phyloP scores from a whole-genome alignment of 768 basidiomycete genomes.

The Hirschioporus abietinus region DNA sequence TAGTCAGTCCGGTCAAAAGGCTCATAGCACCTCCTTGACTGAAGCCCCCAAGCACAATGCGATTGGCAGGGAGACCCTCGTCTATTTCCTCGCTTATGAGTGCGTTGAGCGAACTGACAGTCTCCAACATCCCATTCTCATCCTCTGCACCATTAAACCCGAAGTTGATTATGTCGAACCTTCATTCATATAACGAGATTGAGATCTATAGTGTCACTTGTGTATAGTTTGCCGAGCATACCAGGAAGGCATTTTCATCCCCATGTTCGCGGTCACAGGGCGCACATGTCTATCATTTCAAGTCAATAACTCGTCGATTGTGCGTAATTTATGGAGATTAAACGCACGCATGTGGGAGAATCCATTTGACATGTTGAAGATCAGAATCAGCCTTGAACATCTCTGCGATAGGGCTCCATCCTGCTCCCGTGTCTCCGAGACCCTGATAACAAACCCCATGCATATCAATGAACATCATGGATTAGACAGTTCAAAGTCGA shows the following conservation, averaged over 20 bases:
- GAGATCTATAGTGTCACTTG: neutral
- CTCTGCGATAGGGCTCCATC: constrained; percentile 74
- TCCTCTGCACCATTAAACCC: constrained; percentile 62
- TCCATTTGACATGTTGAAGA: constrained; percentile 80
- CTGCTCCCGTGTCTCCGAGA: constrained; percentile 67
- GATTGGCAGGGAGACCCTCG: constrained; percentile 56
- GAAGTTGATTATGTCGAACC: constrained; percentile 77
- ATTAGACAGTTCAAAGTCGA: constrained; percentile 5
- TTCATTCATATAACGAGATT: constrained; percentile 21
- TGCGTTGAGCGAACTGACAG: constrained; percentile 54
- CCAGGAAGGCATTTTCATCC: constrained; percentile 76
- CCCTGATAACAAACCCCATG: constrained; percentile 40
- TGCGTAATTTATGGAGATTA: constrained; percentile 10
- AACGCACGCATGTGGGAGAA: constrained; percentile 71
- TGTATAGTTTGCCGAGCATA: constrained; percentile 22
- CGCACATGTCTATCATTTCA: constrained; percentile 38
- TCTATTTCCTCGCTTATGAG: constrained; percentile 74
- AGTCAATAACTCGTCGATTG: constrained; percentile 4
- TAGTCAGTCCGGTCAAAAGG: constrained; percentile 68
- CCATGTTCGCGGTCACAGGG: constrained; percentile 70
- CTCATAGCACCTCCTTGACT: constrained; percentile 81
- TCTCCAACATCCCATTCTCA: constrained; percentile 66
- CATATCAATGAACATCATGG: neutral
- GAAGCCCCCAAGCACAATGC: constrained; percentile 86
- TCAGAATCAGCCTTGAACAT: constrained; percentile 50